Base-by-base conservation (phyloP, 306 rosid species). In the Quercus agrifolia region DNA sequence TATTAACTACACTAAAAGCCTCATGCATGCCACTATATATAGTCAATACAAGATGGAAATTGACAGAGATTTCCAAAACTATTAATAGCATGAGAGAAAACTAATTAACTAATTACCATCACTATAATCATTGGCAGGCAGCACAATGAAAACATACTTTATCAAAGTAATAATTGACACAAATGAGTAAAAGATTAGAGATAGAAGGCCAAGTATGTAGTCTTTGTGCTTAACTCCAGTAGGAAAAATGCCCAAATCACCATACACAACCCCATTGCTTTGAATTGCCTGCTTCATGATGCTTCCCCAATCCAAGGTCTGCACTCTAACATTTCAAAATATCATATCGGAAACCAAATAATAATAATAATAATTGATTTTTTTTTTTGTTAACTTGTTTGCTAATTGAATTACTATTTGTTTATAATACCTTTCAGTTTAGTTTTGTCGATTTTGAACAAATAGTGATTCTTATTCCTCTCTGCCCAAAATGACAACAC, bases 121-220 rank as follows among this genome's bases (percentile, higher is more conserved):
- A 8, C 86, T 83, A 4, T 83, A 71, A 25, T 83, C 86, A 15
- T 75, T 75, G 18, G 86, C 86, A 3, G 21, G 44, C 0, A 83
- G 70, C 12, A 83, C 83, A 27, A 83, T 83, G 59, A 79, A 80
- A 19, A 83, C 80, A 30, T 83, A 83, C 17, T 83, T 83, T 19
- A 83, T 61, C 3, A 83, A 19, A 14, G 83, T 75, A 62, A 79
- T 75, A 62, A 79, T 64, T 2, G 76, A 44, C 21, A 80, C 64
- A n/a, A 83, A 19, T 1, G 83, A 74, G 27, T 76, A 83, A 20
- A 83, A 8, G 38, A 83, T 64, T 41, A 83, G 58, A 7, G 78
- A 76, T 0, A 79, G 27, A 14, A 62, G 81, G 2, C 83, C 84
- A 46, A 79, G 51, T 4, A 83, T 66, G 11, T 83, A 83, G 2